These are phyloP conservation scores for Sporopachydermia lactativora DNA, from an alignment of 805 yeast genomes.

Conservation along the genomic window DNA sequence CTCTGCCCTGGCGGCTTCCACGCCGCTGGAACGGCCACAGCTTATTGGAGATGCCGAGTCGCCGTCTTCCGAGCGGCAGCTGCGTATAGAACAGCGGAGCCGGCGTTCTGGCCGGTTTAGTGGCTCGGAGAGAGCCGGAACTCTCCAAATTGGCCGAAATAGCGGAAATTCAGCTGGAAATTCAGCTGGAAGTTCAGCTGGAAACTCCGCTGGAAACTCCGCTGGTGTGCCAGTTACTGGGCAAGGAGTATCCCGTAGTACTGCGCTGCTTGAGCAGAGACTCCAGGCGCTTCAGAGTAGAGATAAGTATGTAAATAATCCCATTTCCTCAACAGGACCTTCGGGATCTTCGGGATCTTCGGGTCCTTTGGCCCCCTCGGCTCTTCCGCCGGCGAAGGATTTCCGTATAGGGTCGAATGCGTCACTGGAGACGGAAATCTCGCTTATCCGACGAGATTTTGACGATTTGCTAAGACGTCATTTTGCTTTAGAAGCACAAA, in stretches of 20 bases:
- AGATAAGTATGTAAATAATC: background rate
- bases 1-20: background rate
- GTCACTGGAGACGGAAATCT: background rate
- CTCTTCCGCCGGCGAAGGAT: no score
- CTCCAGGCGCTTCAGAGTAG: background rate
- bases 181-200: no score
- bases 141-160: background rate
- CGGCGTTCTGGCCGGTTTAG: no score
- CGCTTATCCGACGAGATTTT: background rate
- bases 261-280: background rate
- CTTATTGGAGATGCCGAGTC: background rate
- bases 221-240: no score
- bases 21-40: background rate
- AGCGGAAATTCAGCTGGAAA: no score
- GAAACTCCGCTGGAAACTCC: no score
- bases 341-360: no score
- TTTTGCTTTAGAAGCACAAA: background rate
- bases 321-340: no score
- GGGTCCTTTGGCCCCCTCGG: no score
- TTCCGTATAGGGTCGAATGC: no score
- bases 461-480: background rate
- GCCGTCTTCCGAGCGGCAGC: background rate
- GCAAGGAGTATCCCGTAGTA: no score
- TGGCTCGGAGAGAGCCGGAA: no score
- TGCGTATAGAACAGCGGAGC: background rate